phyloP scores from a whole-genome alignment of 2,329 filamentous ascomycete genomes.

The Cladophialophora immunda region DNA sequence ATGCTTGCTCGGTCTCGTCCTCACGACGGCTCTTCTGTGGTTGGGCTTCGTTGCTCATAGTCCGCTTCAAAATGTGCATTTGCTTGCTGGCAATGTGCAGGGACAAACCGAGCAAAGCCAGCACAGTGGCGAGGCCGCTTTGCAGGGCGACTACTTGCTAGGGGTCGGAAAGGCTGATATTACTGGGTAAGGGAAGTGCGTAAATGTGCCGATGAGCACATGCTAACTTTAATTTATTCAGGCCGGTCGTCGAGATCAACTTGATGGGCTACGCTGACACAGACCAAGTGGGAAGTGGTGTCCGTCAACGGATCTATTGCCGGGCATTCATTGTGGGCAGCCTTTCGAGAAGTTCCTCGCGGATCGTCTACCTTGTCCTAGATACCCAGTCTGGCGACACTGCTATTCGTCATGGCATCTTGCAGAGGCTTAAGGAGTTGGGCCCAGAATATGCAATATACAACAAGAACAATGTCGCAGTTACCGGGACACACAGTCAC shows the following conservation, averaged over 20 bases:
- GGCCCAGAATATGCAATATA: slow-evolving; percentile 79
- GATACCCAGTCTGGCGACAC: slow-evolving; percentile 91
- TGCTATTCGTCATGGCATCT: slow-evolving; percentile 84
- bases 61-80: slow-evolving; percentile 11
- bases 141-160: slow-evolving; percentile 63
- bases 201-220: slow-evolving; percentile 5
- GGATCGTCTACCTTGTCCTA: slow-evolving; percentile 86
- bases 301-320: slow-evolving; percentile 87
- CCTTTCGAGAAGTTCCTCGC: slow-evolving; percentile 69
- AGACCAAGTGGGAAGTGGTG: slow-evolving; percentile 80
- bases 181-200: slow-evolving; percentile 63
- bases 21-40: slow-evolving; percentile 23
- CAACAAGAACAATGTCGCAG: slow-evolving; percentile 79
- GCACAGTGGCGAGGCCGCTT: slow-evolving; percentile 7
- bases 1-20: slow-evolving; percentile 17
- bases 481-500: slow-evolving; percentile 94
- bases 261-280: slow-evolving; percentile 91
- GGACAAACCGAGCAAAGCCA: slow-evolving; percentile 2
- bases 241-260: slow-evolving; percentile 87
- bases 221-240: slow-evolving; percentile 42
- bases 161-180: slow-evolving; percentile 77
- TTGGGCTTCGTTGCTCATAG: slow-evolving; percentile 18
- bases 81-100: slow-evolving; percentile 10
- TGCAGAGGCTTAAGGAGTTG: slow-evolving; percentile 74
- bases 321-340: slow-evolving; percentile 87